Conservation (phyloP, 306 rosid species). For the Oemleria cerasiformis region DNA sequence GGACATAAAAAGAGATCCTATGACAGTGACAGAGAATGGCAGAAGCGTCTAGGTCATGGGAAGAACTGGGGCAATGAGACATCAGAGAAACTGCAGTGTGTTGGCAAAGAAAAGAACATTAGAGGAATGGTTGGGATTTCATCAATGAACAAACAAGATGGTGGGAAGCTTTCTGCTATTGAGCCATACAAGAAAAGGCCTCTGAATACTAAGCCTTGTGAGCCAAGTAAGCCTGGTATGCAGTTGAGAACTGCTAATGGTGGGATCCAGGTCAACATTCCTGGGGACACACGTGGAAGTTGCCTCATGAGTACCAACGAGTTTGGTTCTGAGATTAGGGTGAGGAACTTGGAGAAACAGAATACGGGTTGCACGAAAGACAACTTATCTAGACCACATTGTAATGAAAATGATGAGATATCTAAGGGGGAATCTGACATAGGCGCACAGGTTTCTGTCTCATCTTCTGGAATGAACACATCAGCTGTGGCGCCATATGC, state of each 20-base stretch:
- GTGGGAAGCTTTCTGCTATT: slow-evolving; percentile 17
- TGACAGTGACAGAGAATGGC: slow-evolving; percentile 30
- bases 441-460: background rate
- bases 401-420: slow-evolving; percentile 24
- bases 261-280: slow-evolving; percentile 1
- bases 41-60: slow-evolving; percentile 27
- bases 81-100: slow-evolving; percentile 32
- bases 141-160: slow-evolving; percentile 22
- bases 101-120: slow-evolving; percentile 20
- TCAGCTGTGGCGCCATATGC: slow-evolving; percentile 52
- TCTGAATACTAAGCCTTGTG: slow-evolving; percentile 14
- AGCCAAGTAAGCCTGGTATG: slow-evolving; percentile 15
- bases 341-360: background rate
- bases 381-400: background rate
- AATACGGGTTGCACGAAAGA: background rate
- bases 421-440: slow-evolving; percentile 28
- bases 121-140: slow-evolving; percentile 26
- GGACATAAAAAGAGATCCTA: slow-evolving; percentile 16
- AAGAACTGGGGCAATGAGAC: slow-evolving; percentile 23
- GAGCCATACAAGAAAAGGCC: slow-evolving; percentile 20
- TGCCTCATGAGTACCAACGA: slow-evolving; percentile 12
- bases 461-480: slow-evolving; percentile 33
- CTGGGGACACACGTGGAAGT: slow-evolving; percentile 17
- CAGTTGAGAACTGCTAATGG: slow-evolving; percentile 21
- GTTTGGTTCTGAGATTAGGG: background rate